Base-by-base conservation (phyloP, 2,329 filamentous ascomycete species). In the Colletotrichum trifolii region DNA sequence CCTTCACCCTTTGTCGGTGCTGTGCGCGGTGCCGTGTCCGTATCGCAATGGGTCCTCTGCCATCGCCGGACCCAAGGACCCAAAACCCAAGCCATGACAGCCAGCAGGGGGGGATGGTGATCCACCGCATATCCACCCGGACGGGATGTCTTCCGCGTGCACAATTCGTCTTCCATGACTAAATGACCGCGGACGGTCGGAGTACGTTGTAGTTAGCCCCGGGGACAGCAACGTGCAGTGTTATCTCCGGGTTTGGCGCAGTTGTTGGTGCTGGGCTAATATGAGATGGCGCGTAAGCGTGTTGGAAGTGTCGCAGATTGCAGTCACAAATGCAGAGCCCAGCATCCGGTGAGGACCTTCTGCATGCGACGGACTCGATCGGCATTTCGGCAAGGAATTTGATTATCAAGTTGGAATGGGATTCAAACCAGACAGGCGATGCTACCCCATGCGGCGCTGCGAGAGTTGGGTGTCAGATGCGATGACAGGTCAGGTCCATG, bases 211-310 rank as follows among this genome's bases (percentile, higher is more conserved):
- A 25, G 47, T 46, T 43, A n/a, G 8, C 35, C 6, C 46, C 63
- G 59, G 53, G 47, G 36, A 63, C 58, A 57, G 33, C 40, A 38
- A 15, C 35, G 33, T 47, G 43, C 11, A 17, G 33, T 48, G 25
- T 57, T 66, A 66, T 63, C 63, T 66, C 63, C 63, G 63, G 13
- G 47, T 60, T 34, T 47, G 40, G 56, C 48, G 56, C 48, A 58
- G 15, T 25, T 17, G 36, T 11, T 54, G 36, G 55, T 40, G 45
- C 42, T 46, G 35, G 50, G 50, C 35, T 61, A 56, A 15, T 15
- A 7, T n/a, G 17, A 46, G 43, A 11, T 10, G 9, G 43, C 13
- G n/a, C 13, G 39, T 40, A 45, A 54, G 53, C 53, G 42, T 43
- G n/a, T n/a, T 42, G 17, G 25, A 54, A 33, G 50, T 39, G 50